Base-by-base conservation (phyloP, 1,284 basidiomycete genomes). In the Boletus semigastroideus region DNA sequence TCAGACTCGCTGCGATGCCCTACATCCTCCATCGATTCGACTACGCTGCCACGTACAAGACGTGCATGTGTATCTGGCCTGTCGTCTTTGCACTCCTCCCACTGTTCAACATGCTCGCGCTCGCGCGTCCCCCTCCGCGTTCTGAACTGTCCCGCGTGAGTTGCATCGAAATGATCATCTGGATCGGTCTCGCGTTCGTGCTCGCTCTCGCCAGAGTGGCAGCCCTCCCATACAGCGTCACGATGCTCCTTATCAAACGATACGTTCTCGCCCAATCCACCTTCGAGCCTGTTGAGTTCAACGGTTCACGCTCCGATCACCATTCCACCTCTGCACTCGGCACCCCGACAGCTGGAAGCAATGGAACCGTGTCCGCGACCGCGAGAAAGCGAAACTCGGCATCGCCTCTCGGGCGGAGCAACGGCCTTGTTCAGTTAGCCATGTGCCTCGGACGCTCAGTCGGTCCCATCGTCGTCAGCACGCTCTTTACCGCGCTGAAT, bases 21-120 rank as follows among this genome's bases (percentile, higher is more conserved):
- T 55, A 60, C 19, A 48, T 59, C 28, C 45, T 63, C 9, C 50
- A 31, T 7, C 60, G 45, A 20, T 63, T 50, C 8, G 58, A 59
- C 40, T 58, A 58, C 20, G 46, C 47, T 14, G 37, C 19, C 34
- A 58, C 31, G 4, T 60, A 63, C 46, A 55, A 39, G 1, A 19
- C 30, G 2, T 59, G 58, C 14, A 60, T 48, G 42, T 42, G 43
- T 22, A 14, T 63, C 36, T 60, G 60, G 58, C 48, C 58, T 1
- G 5, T 49, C 19, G 34, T 31, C 4, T 59, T 62, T 16, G 49
- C 45, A 16, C n/a, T 33, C 1, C n/a, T 63, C 2, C 58, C 58
- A 1, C 4, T 60, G 12, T 22, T 59, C 16, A 63, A 59, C 5
- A 11, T 20, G 0, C 37, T 58, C 12, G 57, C 49, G 1, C 49